These are phyloP conservation scores for Didymellaceae sp. DNA, from an alignment of 2,329 filamentous ascomycete species.

Conservation along the genomic window DNA sequence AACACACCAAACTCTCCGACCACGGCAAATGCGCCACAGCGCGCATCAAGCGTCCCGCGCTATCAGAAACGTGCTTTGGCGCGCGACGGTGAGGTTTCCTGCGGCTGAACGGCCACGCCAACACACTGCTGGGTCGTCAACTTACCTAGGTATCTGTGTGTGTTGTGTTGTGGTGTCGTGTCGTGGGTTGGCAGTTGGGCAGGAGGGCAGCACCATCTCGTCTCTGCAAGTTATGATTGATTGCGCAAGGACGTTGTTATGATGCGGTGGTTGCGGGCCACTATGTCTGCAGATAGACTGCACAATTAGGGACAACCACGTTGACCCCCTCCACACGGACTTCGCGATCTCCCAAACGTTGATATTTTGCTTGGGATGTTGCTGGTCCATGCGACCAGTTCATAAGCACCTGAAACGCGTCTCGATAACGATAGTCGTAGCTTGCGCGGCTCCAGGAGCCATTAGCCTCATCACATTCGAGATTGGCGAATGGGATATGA, in stretches of 20 bases:
- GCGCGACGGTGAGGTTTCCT: neutral
- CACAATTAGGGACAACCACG: constrained; percentile 4
- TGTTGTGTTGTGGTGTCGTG: neutral
- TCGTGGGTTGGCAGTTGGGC: neutral
- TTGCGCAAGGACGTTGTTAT: too few species aligned
- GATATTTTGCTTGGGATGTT: neutral
- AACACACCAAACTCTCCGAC: constrained; percentile 17
- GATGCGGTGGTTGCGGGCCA: neutral
- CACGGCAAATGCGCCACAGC: constrained; percentile 13
- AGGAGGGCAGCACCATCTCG: neutral
- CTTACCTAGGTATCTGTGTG: neutral
- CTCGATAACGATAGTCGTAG: constrained; percentile 13
- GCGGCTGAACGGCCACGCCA: neutral
- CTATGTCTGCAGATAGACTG: constrained; percentile 11
- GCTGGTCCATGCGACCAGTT: neutral
- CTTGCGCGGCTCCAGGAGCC: neutral
- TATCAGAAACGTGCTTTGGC: constrained; percentile 4
- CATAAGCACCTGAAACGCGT: constrained; percentile 7
- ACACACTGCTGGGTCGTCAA: too few species aligned
- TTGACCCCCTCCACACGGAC: neutral
- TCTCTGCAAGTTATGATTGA: too few species aligned
- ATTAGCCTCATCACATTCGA: neutral
- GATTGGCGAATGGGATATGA: constrained; percentile 2
- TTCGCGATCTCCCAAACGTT: neutral
- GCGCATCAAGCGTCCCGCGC: constrained; percentile 11